Percentiles rank a stretch among this genome's conserved stretches.
phyloP scores from a whole-genome alignment of 2,329 filamentous ascomycete species.

The Aspergillus glaucus region DNA sequence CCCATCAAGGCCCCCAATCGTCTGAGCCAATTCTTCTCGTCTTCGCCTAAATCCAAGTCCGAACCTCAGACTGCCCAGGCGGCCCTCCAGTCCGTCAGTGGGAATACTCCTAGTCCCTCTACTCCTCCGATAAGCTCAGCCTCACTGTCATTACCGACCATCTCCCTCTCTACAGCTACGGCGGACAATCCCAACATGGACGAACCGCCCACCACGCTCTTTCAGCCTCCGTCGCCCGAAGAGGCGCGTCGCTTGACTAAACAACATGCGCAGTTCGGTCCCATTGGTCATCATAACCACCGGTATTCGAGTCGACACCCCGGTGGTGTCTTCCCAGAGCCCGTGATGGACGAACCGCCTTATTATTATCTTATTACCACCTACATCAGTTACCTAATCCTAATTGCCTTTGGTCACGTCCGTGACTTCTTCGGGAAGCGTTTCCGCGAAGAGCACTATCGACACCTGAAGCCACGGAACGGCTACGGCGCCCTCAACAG shows the following conservation, averaged over 20 bases:
- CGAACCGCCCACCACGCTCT: constrained; percentile 70
- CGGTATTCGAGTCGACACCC: constrained; percentile 84
- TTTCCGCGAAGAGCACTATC: constrained; percentile 82
- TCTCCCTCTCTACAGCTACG: constrained; percentile 81
- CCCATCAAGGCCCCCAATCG: constrained; percentile 55
- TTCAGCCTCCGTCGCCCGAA: constrained; percentile 78
- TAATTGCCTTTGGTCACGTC: constrained; percentile 92
- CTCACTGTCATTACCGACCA: constrained; percentile 75
- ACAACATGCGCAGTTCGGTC: constrained; percentile 85
- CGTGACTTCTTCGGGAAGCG: constrained; percentile 97
- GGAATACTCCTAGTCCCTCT: constrained; percentile 42
- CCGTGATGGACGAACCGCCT: constrained; percentile 88
- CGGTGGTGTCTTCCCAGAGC: constrained; percentile 71
- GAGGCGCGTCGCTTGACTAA: constrained; percentile 70
- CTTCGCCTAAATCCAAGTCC: constrained; percentile 68
- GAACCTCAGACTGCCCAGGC: constrained; percentile 47
- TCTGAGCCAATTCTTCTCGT: constrained; percentile 75
- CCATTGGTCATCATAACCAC: constrained; percentile 71
- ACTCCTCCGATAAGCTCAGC: constrained; percentile 62
- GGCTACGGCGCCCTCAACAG: constrained; percentile 94
- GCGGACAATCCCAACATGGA: constrained; percentile 70
- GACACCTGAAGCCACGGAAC: constrained; percentile 71
- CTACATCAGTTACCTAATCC: constrained; percentile 94
- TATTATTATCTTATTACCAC: constrained; percentile 97
- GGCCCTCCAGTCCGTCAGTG: constrained; percentile 61